Base-by-base conservation (phyloP, 345 rosid species). In the Salix dunnii region DNA sequence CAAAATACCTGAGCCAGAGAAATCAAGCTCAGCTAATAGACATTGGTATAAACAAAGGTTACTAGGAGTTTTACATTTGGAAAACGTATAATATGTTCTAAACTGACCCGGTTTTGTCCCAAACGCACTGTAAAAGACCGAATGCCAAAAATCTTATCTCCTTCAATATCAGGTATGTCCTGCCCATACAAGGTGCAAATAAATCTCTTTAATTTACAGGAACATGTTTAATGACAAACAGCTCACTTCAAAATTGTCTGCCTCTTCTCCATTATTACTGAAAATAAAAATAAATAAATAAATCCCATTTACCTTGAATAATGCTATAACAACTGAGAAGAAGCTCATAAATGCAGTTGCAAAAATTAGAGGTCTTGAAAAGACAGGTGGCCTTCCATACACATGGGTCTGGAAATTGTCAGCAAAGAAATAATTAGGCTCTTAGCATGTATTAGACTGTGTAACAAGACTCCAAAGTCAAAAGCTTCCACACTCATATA, bases 141-240 rank as follows among this genome's bases (percentile, higher is more conserved):
- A 70, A 95, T 95, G 68, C 97, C 99, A 63, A 89, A 93, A 62
- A 87, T 89, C 85, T 83, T 89, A 81, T 95, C 99, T n/a, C 97
- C 97, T 74, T 93, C 99, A 73, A 95, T 93, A 78, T 93, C 99
- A 58, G 99, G 99, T 78, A 95, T 92, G 82, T 95, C 99, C 97
- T 93, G 77, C 77, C 84, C 2, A 66, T 74, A 65, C 23, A 25
- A 65, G 68, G 40, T 53, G 49, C 65, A 74, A 43, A 68, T 20
- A 63, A 1, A 46, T 46, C 51, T 46, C 51, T 46, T 51, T 51
- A 5, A 20, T 51, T 51, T 18, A 51, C 58, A 51, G n/a, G 8
- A 20, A 51, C 58, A 51, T 20, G 7, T 51, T 51, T 51, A 51
- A 18, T 20, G 58, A 6, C 23, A 61, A 12, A 66, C 11, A 20